Conservation (phyloP, 768 basidiomycete species). For the Leccinum subgranulosum region DNA sequence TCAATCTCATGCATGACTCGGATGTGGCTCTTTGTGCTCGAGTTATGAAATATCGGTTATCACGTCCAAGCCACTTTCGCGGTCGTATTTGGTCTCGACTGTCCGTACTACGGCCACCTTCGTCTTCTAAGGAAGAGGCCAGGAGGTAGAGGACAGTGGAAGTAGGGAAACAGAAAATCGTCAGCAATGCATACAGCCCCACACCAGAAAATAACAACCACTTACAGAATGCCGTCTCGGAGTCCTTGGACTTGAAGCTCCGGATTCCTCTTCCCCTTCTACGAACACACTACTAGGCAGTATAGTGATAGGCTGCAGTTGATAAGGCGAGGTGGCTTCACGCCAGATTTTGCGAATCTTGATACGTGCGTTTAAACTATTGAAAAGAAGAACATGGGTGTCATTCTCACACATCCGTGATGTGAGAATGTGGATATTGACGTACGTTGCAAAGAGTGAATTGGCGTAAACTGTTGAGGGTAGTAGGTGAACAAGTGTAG, state of each 20-base stretch:
- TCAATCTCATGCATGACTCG: not conserved
- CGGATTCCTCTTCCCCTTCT: not conserved
- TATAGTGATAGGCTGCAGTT: conserved; percentile 2
- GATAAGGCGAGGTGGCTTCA: not conserved
- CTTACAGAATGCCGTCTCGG: conserved; percentile 1
- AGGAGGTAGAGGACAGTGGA: not conserved
- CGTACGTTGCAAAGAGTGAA: conserved; percentile 26
- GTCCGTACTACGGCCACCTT: conserved; percentile 17
- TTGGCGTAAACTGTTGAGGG: conserved; percentile 21
- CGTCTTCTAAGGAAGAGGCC: not conserved
- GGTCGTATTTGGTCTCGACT: conserved; percentile 14
- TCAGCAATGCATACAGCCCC: not conserved
- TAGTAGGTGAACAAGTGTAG: not conserved
- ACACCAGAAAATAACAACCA: not conserved
- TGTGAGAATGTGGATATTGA: not conserved
- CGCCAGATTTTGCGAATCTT: conserved; percentile 2
- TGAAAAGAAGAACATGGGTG: no score
- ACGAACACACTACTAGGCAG: not conserved
- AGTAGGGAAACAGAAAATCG: not conserved
- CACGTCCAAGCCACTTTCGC: not conserved
- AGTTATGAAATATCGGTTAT: not conserved
- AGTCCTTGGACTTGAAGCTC: not conserved
- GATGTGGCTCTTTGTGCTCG: not conserved
- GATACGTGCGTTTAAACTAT: conserved; percentile 22
- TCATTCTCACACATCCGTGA: not conserved